A percentile compares a stretch with the other conserved stretches of the same genome.
Evolutionary conservation across 257 asterid species (phyloP).

Genomic region (Solanum megistacrolobum): DNA sequence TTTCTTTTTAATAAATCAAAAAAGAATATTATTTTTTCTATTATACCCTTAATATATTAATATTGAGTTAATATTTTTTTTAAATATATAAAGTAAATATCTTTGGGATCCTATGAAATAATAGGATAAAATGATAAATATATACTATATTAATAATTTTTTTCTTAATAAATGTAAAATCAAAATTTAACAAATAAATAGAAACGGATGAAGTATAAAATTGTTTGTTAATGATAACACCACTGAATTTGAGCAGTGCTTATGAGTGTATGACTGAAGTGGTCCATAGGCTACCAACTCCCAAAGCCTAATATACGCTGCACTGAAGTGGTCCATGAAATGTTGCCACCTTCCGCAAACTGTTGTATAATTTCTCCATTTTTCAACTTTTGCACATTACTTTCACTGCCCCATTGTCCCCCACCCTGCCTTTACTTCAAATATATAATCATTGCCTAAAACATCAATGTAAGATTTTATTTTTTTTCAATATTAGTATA

Average conservation of each 20-base stretch:
- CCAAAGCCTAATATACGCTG: not conserved
- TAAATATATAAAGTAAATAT: too few relatives aligned
- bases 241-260: not conserved
- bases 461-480: not conserved
- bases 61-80: too few relatives aligned
- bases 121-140: too few relatives aligned
- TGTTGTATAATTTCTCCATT: not conserved
- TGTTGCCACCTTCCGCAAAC: not conserved
- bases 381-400: not conserved
- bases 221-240: not conserved
- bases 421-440: not conserved
- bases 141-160: too few relatives aligned
- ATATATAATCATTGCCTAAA: not conserved
- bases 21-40: too few relatives aligned
- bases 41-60: too few relatives aligned
- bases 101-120: too few relatives aligned
- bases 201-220: too few relatives aligned
- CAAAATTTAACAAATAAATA: too few relatives aligned
- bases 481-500: not conserved
- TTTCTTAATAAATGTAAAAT: too few relatives aligned
- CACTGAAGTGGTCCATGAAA: not conserved
- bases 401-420: not conserved
- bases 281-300: not conserved
- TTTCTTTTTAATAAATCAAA: too few relatives aligned
- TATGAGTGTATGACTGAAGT: not conserved